phyloP scores from a whole-genome alignment of 257 asterid genomes.

The Solanum okadae region DNA sequence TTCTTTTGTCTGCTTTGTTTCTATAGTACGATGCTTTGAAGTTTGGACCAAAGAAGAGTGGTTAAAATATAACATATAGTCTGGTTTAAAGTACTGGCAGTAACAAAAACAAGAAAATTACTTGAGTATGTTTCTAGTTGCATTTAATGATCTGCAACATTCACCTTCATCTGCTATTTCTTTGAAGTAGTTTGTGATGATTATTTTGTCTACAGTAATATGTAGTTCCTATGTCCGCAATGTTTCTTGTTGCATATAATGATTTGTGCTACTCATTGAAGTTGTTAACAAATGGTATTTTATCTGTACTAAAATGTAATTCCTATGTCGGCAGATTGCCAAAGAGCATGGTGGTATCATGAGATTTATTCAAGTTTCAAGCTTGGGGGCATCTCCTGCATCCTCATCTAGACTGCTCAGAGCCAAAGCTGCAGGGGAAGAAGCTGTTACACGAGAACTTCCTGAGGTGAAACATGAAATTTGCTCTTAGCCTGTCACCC shows the following conservation, averaged over 20 bases:
- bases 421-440: constrained; percentile 96
- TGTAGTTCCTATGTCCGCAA: constrained; percentile 8
- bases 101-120: not conserved
- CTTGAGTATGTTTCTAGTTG: not conserved
- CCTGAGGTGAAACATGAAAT: constrained; percentile 51
- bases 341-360: constrained; percentile 94
- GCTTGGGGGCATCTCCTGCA: constrained; percentile 76
- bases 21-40: not conserved
- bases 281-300: not conserved
- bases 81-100: not conserved
- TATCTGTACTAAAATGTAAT: not conserved
- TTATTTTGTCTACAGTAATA: not conserved
- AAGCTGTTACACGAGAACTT: constrained; percentile 53
- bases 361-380: constrained; percentile 87
- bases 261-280: not conserved
- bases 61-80: not conserved
- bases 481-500: not conserved
- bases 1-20: not conserved
- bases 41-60: not conserved
- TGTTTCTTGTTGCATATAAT: not conserved
- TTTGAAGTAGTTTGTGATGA: not conserved
- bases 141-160: not conserved
- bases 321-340: constrained; percentile 49
- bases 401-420: constrained; percentile 76
- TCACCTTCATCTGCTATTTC: not conserved